Evolutionary conservation across 2,329 filamentous ascomycete genomes (phyloP), one percentile per base, ranked within the genome.

Genomic region (Epichloe gansuensis): DNA sequence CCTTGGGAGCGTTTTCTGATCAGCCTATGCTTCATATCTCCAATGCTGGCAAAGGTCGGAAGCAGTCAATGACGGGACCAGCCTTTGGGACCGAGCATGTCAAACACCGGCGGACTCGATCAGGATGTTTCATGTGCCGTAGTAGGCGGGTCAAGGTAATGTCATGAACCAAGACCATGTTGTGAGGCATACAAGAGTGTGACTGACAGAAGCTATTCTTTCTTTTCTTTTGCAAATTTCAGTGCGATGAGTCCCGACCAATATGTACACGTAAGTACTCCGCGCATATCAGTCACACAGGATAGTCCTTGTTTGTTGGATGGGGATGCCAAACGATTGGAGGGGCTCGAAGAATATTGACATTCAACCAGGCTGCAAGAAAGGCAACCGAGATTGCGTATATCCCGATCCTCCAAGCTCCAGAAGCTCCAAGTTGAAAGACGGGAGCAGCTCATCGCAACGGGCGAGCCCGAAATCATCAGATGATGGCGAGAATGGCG

Each of bases 201-300:
- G n/a, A 27, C 55, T 51, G 63, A 68, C 57, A 68, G 42, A 51
- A 51, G 39, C 40, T 8, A n/a, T 21, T 3, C 21, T 21, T 21
- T 3, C 21, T 4, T 25, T 25, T 9, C 21, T 13, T 5, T 50
- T 45, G 8, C 31, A 21, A 49, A 35, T 25, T 13, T 11, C 23
- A 95, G 87, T 98, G 93, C 66, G 93, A 97, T 65, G 93, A 98
- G 69, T 79, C 75, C 23, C 87, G 84, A 60, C 93, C 93, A 12
- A 76, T 87, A 50, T 97, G 93, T 69, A 90, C 96, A 65, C 74
- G 82, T 85, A 72, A 69, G 75, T 38, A 27, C 12, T 13, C n/a
- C 23, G 6, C 21, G 13, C 25, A 5, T n/a, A 34, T 25, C 38
- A 7, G 12, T 25, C 25, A 13, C 15, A 27, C 15, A 25, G 31